Base-by-base conservation (phyloP, 2,329 filamentous ascomycete genomes). In the Diaporthe sp. region DNA sequence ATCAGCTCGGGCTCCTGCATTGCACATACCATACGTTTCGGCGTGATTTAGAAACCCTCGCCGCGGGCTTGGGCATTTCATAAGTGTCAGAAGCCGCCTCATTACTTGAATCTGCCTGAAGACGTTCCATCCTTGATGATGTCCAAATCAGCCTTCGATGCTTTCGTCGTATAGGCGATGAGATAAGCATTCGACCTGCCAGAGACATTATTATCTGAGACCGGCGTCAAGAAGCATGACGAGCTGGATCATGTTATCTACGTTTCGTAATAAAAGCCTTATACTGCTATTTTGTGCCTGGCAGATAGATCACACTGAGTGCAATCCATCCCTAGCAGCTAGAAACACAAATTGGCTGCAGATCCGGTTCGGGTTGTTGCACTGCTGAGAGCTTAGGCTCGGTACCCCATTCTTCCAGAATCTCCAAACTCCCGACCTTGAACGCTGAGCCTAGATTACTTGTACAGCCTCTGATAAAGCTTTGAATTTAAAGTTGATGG, bases 401-500 rank as follows among this genome's bases (percentile, higher is more conserved):
- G 55, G 55, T 37, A 58, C 55, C 55, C 55, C 55, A 58, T 58
- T 58, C 10, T 58, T 58, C 55, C 55, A 4, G 17, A 58, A 34
- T 58, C 10, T 15, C 55, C 55, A 2, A 15, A 58, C 55, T 10
- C 55, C 4, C 28, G 17, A 34, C 55, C 51, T 10, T 55, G 31
- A 19, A 34, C 17, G 25, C 37, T 5, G 25, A 55, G 51, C 51
- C 15, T 55, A 22, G 55, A 28, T 58, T 34, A 28, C 17, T 31
- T 17, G 25, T 15, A 31, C 25, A 22, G 53, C 10, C 28, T 17
- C 9, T 2, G 25, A 57, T 57, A 17, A 31, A 22, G 15, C 10
- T 17, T 57, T 22, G 9, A 57, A 7, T 15, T 28, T 58, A 12
- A 58, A 19, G 1, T 34, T 8, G 17, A 9, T 19, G 15, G 13